These are phyloP conservation scores for Hermanozyma aechmeae DNA, from an alignment of 805 yeast genomes.

Conservation along the genomic window DNA sequence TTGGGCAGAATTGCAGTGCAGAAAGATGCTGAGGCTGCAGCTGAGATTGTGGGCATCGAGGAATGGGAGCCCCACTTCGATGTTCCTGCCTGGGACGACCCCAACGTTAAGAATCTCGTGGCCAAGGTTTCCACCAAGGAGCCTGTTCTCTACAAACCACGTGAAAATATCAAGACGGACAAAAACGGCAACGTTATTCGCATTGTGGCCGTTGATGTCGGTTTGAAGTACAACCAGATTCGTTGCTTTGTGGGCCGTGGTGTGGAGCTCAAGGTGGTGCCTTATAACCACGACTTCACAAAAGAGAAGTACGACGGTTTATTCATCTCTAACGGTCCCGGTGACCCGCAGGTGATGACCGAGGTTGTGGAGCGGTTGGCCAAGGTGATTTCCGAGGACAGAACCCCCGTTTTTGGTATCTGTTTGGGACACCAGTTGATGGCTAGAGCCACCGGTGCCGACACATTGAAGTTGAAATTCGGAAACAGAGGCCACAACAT, in stretches of 20 bases:
- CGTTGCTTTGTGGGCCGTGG: conserved; percentile 96
- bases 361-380: conserved; percentile 54
- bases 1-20: conserved; percentile 79
- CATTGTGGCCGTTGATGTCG: conserved; percentile 89
- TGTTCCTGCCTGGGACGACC: conserved; percentile 86
- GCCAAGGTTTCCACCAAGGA: conserved; percentile 77
- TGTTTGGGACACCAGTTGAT: conserved; percentile 97
- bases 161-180: conserved; percentile 41
- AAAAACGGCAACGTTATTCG: conserved; percentile 70
- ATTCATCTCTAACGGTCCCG: conserved; percentile 97
- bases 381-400: conserved; percentile 49
- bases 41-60: conserved; percentile 18
- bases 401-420: conserved; percentile 92
- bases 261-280: conserved; percentile 90
- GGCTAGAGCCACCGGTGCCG: conserved; percentile 93
- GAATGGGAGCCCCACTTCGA: conserved; percentile 59
- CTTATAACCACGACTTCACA: conserved; percentile 86
- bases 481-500: conserved; percentile 99
- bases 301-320: conserved; percentile 86
- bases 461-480: conserved; percentile 83
- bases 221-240: conserved; percentile 96
- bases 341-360: conserved; percentile 89
- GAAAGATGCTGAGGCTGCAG: conserved; percentile 22
- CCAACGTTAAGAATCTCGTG: conserved; percentile 85
- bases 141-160: conserved; percentile 73